Evolutionary conservation across 208 protist genomes (phyloP).

Genomic region (Angomonas ambiguus): DNA sequence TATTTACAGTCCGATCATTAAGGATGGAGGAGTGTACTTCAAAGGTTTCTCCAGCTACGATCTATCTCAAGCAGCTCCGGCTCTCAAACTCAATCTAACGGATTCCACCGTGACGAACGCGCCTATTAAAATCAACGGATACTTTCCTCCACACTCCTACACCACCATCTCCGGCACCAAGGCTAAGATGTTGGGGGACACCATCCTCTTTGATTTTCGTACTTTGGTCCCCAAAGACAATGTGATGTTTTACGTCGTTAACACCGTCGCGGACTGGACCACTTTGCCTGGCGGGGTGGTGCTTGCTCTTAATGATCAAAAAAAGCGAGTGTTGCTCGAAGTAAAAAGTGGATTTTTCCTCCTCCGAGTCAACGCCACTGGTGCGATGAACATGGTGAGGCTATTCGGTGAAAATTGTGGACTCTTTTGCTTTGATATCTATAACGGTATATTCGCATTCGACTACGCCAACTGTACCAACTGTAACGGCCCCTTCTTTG

Average conservation of each 20-base stretch:
- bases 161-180: background rate
- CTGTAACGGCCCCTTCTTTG: background rate
- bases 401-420: background rate
- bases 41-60: background rate
- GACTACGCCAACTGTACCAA: background rate
- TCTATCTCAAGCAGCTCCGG: background rate
- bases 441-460: background rate
- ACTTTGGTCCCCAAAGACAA: background rate
- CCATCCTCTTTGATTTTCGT: constrained; percentile 1
- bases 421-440: background rate
- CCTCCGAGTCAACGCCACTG: background rate
- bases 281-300: background rate
- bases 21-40: background rate
- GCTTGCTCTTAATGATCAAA: background rate
- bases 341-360: background rate
- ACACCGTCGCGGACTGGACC: background rate
- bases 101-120: background rate
- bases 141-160: background rate
- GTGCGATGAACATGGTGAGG: background rate
- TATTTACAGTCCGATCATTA: background rate
- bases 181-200: background rate
- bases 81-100: background rate
- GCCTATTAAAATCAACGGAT: background rate
- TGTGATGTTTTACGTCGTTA: background rate
- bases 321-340: background rate